Conservation (phyloP, 331 rosid species). For the Stylosanthes scabra region DNA sequence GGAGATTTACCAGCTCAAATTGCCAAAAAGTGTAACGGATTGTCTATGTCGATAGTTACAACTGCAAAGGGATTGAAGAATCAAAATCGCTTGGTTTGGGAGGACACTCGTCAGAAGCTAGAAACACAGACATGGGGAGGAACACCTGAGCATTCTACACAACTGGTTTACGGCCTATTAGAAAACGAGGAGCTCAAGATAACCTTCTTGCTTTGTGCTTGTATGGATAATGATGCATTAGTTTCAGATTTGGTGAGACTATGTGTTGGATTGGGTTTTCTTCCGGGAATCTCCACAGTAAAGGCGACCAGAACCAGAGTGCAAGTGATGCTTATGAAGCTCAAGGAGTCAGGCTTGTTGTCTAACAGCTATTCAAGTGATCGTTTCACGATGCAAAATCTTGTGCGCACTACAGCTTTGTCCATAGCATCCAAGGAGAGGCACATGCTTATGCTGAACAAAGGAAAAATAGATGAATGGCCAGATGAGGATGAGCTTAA, state of each 20-base stretch:
- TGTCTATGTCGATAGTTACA: constrained; percentile 43
- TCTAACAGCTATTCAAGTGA: constrained; percentile 16
- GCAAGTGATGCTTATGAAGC: neutral
- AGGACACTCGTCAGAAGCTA: neutral
- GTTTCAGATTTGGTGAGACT: constrained; percentile 41
- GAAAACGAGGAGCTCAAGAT: constrained; percentile 38
- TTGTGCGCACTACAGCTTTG: constrained; percentile 25
- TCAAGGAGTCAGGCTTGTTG: constrained; percentile 24
- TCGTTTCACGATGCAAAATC: constrained; percentile 35
- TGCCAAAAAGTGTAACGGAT: constrained; percentile 29
- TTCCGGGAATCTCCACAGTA: constrained; percentile 3
- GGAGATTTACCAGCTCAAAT: neutral
- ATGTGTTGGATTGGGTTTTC: constrained; percentile 38
- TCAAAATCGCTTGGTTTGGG: neutral
- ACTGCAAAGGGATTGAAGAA: constrained; percentile 32
- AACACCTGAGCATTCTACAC: constrained; percentile 12
- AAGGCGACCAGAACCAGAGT: constrained; percentile 13
- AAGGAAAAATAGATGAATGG: constrained; percentile 31
- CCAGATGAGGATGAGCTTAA: constrained; percentile 27
- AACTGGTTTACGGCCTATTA: constrained; percentile 35
- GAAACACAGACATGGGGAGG: neutral
- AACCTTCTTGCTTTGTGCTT: constrained; percentile 38
- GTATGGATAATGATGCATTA: constrained; percentile 13
- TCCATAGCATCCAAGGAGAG: constrained; percentile 31
- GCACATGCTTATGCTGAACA: neutral